These are phyloP conservation scores for Candida germanica DNA, from an alignment of 805 yeast genomes.

Conservation along the genomic window DNA sequence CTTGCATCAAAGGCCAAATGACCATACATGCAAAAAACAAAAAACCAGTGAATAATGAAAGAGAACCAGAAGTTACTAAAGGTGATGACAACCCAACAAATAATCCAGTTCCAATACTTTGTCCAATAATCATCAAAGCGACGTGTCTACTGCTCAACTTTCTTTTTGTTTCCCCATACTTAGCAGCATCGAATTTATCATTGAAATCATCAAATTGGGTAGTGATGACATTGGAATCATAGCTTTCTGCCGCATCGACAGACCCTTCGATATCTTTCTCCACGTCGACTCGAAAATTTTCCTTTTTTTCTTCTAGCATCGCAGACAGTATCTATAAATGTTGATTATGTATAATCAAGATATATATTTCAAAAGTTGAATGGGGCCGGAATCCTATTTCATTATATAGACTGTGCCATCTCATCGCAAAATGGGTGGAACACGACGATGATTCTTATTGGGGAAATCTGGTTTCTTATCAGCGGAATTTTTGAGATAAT, in stretches of 20 bases:
- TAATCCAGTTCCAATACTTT: conserved; percentile 34
- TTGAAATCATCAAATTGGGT: conserved; percentile 19
- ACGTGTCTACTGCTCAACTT: conserved; percentile 30
- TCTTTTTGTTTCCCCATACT: conserved; percentile 30
- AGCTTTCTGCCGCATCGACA: background rate
- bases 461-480: no score
- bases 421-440: no score
- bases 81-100: conserved; percentile 32
- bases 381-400: no score
- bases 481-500: no score
- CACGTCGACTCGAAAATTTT: conserved; percentile 7
- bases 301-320: conserved; percentile 1
- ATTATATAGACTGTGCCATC: no score
- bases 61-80: conserved; percentile 30
- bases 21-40: conserved; percentile 26
- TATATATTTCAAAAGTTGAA: no score
- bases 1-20: conserved; percentile 36
- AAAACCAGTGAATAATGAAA: conserved; percentile 33
- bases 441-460: no score
- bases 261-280: background rate
- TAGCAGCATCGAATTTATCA: conserved; percentile 22
- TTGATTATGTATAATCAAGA: no score
- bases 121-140: conserved; percentile 34
- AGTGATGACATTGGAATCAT: background rate
- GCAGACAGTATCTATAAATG: no score